phyloP scores from a whole-genome alignment of 768 basidiomycete genomes.

The Tremella mesenterica region DNA sequence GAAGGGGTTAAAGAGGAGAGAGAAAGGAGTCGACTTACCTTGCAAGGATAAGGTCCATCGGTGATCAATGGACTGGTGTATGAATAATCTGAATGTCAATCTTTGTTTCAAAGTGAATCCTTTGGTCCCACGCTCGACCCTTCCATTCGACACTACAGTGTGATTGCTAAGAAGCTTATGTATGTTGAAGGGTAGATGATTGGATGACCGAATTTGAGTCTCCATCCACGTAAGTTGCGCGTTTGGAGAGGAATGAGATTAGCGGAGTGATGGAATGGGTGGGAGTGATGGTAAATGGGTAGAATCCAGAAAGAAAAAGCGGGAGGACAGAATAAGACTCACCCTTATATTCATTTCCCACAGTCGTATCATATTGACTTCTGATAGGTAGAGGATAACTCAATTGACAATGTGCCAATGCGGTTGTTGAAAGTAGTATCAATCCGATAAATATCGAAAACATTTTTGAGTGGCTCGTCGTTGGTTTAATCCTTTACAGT shows the following conservation, averaged over 20 bases:
- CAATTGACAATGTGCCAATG: constrained; percentile 27
- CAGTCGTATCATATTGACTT: constrained; percentile 15
- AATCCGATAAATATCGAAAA: too few relatives aligned
- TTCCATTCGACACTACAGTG: constrained; percentile 10
- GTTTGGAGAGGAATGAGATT: too few relatives aligned
- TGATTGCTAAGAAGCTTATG: too few relatives aligned
- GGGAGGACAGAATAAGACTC: not conserved
- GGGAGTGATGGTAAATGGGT: too few relatives aligned
- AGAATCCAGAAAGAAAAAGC: too few relatives aligned
- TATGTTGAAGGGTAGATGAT: too few relatives aligned
- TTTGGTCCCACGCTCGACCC: not conserved
- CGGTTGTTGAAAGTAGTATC: too few relatives aligned
- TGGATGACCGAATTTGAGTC: too few relatives aligned
- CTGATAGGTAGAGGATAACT: constrained; percentile 22
- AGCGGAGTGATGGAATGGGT: too few relatives aligned
- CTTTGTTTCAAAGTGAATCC: not conserved
- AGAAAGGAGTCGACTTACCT: constrained; percentile 21
- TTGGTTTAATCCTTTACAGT: too few relatives aligned
- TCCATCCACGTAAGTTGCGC: too few relatives aligned
- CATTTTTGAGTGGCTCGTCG: too few relatives aligned
- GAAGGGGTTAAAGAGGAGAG: not conserved
- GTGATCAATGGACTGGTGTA: constrained; percentile 40
- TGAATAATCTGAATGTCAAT: constrained; percentile 40
- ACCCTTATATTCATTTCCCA: constrained; percentile 2
- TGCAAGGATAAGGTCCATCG: constrained; percentile 45